Conservation (phyloP, 2,329 filamentous ascomycete genomes). For the Blumeria graminis region DNA sequence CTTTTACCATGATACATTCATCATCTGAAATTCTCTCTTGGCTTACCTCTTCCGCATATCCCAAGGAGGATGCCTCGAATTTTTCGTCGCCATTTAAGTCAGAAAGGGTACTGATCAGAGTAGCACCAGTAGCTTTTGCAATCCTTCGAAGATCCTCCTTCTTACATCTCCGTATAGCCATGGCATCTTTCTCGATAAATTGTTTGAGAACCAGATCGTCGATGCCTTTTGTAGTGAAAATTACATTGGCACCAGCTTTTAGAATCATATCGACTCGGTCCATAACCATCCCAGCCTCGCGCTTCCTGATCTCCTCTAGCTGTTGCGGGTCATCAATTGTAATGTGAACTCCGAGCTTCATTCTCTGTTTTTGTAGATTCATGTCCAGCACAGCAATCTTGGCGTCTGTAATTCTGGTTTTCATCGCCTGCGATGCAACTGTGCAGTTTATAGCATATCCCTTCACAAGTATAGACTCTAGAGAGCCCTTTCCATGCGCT, state of each 20-base stretch:
- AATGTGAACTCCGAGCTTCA: constrained; percentile 98
- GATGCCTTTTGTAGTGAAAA: constrained; percentile 95
- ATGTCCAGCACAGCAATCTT: constrained; percentile 96
- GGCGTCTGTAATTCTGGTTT: constrained; percentile 69
- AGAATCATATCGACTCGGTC: constrained; percentile 94
- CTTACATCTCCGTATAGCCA: constrained; percentile 90
- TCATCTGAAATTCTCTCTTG: constrained; percentile 98
- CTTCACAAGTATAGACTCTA: constrained; percentile 76
- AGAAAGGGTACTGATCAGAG: constrained; percentile 74
- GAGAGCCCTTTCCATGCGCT: constrained; percentile 80
- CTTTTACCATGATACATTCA: constrained; percentile 91
- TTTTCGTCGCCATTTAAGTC: constrained; percentile 95
- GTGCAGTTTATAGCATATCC: constrained; percentile 98
- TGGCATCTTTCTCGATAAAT: constrained; percentile 83
- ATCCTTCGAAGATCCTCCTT: constrained; percentile 95
- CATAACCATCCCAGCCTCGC: constrained; percentile 79
- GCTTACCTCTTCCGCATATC: constrained; percentile 82
- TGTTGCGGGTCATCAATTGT: constrained; percentile 94
- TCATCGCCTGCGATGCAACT: constrained; percentile 95
- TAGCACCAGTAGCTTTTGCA: constrained; percentile 85
- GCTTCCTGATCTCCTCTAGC: constrained; percentile 84
- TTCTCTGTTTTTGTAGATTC: constrained; percentile 95
- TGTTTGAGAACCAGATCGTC: constrained; percentile 87
- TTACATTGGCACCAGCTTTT: constrained; percentile 87
- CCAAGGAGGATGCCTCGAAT: constrained; percentile 75